A percentile compares a stretch with the other conserved stretches of the same genome.
Conservation (phyloP, 2,329 filamentous ascomycete genomes). For the Cryoendolithus antarcticus region DNA sequence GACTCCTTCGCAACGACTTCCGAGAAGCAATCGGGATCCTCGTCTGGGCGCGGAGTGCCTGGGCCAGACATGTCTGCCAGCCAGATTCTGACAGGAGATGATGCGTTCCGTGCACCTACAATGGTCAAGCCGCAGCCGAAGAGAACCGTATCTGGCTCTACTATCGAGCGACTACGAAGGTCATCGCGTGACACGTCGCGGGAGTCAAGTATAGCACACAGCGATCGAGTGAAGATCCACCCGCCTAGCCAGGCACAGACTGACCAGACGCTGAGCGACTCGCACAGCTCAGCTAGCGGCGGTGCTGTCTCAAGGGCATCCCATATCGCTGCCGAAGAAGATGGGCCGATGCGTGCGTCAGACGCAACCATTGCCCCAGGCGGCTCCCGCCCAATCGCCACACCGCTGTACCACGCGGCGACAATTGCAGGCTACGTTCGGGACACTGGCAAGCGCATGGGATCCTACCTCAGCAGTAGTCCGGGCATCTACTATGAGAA, state of each 20-base stretch:
- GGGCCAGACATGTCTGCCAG: constrained; percentile 64
- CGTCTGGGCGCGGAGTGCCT: constrained; percentile 8
- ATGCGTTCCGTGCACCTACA: constrained; percentile 74
- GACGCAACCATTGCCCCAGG: background rate
- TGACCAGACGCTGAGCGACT: constrained; percentile 7
- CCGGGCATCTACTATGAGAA: constrained; percentile 96
- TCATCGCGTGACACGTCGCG: constrained; percentile 26
- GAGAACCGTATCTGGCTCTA: constrained; percentile 9
- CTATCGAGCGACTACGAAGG: constrained; percentile 17
- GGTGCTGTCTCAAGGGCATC: no score
- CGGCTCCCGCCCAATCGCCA: constrained; percentile 6
- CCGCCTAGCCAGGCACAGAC: constrained; percentile 19
- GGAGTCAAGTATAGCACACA: constrained; percentile 15
- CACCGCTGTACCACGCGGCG: constrained; percentile 60
- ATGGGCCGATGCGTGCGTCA: background rate
- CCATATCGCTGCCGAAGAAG: no score
- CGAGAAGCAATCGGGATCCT: constrained; percentile 15
- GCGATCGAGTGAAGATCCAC: constrained; percentile 16
- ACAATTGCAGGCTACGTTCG: constrained; percentile 74
- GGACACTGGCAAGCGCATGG: constrained; percentile 63
- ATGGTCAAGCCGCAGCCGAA: constrained; percentile 29
- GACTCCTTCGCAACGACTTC: constrained; percentile 52
- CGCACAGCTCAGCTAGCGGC: background rate
- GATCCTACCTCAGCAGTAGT: constrained; percentile 57
- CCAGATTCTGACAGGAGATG: constrained; percentile 76